Base-by-base conservation (phyloP, 208 protist species). In the Phytomonas sp. region DNA sequence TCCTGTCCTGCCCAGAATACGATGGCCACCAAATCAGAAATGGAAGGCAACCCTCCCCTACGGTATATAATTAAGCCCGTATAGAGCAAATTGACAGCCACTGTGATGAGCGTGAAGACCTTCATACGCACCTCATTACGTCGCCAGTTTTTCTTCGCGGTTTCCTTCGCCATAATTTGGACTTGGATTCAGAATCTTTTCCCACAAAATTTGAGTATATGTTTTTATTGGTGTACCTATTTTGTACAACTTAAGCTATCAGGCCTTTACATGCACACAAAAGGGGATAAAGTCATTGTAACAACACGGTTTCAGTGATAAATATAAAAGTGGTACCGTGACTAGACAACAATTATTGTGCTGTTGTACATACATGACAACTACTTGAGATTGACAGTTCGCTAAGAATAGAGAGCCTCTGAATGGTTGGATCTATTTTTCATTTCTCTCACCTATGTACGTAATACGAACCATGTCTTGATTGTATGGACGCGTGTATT, bases 1-100 rank as follows among this genome's bases (percentile, higher is more conserved):
- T 96, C 85, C 68, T 96, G 92, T 0, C 76, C 81, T 0, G 80
- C 81, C 84, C 87, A 96, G 76, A 96, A 96, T 33, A 53, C 23
- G 34, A 95, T 77, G 8, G 82, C 79, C 59, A 80, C 15, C 13
- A 95, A 68, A 53, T 92, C 85, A 1, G 51, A 33, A 30, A 90
- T 83, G 11, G 71, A 66, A 0, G 83, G 84, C 8, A 91, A 68
- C 3, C 83, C 82, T 31, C 89, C 85, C 60, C 81, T 81, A 70
- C 74, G 78, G 75, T 89, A 89, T 40, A 92, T 34, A 28, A 94
- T 80, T 32, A 66, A 65, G 60, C 77, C 20, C 28, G 88, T n/a
- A 33, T 89, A 91, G 31, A 94, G 23, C 7, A 68, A 67, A 64
- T 95, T 96, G 13, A 96, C 73, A 4, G 63, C 77, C 0, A 69